phyloP scores from a whole-genome alignment of 306 rosid genomes.

The Prunus campanulata region DNA sequence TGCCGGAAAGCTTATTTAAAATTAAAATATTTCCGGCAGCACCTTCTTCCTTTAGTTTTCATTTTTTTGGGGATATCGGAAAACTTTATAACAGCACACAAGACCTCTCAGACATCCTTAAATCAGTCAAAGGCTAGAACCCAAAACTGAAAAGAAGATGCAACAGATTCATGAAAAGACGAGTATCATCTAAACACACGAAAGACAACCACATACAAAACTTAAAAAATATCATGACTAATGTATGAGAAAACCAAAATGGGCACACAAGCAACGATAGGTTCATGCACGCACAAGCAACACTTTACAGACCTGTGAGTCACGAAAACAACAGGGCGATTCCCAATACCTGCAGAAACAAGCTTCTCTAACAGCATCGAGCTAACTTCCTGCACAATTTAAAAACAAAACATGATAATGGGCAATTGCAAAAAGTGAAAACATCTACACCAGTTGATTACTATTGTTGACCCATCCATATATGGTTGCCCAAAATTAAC shows the following conservation, averaged over 20 bases:
- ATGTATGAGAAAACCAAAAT: neutral
- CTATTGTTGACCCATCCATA: neutral
- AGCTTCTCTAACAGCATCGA: constrained; percentile 88
- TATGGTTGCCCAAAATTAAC: neutral
- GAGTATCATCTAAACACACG: neutral
- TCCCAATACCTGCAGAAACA: constrained; percentile 90
- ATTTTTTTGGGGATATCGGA: neutral
- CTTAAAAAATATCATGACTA: neutral
- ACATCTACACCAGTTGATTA: neutral
- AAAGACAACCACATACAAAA: neutral
- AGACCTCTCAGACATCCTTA: neutral
- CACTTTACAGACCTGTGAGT: constrained; percentile 72
- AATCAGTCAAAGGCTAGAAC: neutral
- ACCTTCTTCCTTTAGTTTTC: neutral
- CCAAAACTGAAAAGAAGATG: neutral
- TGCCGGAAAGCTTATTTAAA: neutral
- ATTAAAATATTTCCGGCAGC: neutral
- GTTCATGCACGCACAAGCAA: neutral
- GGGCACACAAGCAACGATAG: neutral
- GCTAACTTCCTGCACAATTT: constrained; percentile 86
- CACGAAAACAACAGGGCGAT: constrained; percentile 88
- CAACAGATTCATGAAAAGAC: neutral
- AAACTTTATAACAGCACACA: neutral
- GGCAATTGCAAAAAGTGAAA: neutral
- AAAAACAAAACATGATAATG: constrained; percentile 6